A percentile compares a stretch with the other conserved stretches of the same genome.
Evolutionary conservation across 352 stramenopile species (phyloP).

Genomic region (Globisporangium yorkense): DNA sequence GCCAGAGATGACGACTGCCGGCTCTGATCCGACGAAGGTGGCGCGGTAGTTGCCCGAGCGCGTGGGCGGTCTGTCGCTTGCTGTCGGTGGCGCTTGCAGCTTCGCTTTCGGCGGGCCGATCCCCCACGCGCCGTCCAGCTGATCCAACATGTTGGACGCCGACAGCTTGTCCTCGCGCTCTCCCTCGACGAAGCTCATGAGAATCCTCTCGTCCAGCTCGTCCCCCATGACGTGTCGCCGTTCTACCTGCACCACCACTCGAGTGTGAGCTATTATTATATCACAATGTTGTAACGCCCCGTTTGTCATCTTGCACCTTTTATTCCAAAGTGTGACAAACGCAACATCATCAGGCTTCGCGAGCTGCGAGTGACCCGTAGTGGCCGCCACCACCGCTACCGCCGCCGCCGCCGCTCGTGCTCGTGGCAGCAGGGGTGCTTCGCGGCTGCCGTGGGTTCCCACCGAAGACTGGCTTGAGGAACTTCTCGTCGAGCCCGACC

Average conservation of each 20-base stretch:
- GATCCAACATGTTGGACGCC: background rate
- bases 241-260: too few relatives aligned
- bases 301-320: too few relatives aligned
- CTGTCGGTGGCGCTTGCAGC: background rate
- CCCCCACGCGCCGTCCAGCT: background rate
- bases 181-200: conserved; percentile 2
- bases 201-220: conserved; percentile 8
- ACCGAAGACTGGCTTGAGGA: conserved; percentile 36
- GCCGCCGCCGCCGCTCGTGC: background rate
- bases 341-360: background rate
- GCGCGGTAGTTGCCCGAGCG: conserved; percentile 5
- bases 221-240: background rate
- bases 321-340: too few relatives aligned
- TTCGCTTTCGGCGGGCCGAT: background rate
- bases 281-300: too few relatives aligned
- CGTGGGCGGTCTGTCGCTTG: background rate
- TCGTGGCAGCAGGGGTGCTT: background rate
- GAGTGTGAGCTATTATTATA: background rate
- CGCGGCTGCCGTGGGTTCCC: conserved; percentile 13
- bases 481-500: conserved; percentile 30
- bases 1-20: background rate
- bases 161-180: background rate
- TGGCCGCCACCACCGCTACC: background rate
- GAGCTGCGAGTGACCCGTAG: background rate
- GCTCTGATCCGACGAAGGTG: background rate